phyloP scores from a whole-genome alignment of 768 basidiomycete species.

The Lyophyllum atratum region DNA sequence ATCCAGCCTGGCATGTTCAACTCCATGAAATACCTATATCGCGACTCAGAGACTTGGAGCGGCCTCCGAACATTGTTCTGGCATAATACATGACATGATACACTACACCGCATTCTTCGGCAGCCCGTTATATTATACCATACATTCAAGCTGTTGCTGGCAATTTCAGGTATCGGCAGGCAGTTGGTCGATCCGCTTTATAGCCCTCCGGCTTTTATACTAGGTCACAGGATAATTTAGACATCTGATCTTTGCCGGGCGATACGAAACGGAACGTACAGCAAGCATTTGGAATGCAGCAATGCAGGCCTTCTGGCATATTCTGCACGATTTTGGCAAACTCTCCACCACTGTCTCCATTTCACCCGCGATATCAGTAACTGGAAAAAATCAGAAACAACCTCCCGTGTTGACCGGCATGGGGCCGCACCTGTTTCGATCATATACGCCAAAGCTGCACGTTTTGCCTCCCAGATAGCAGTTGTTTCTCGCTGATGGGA shows the following conservation, averaged over 20 bases:
- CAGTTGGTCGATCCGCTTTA: conserved; percentile 52
- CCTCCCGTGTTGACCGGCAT: neutral
- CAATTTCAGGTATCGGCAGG: conserved; percentile 24
- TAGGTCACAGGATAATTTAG: conserved; percentile 27
- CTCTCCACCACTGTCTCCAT: conserved; percentile 55
- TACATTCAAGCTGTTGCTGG: conserved; percentile 10
- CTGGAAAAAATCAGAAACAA: conserved; percentile 32
- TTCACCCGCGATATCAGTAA: conserved; percentile 67
- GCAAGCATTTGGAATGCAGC: conserved; percentile 72
- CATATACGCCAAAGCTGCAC: conserved; percentile 42
- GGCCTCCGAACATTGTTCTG: conserved; percentile 83
- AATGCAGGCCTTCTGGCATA: conserved; percentile 59
- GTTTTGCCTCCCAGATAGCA: conserved; percentile 53
- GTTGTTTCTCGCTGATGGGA: conserved; percentile 47
- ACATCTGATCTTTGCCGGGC: neutral
- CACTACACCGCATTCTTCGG: conserved; percentile 2
- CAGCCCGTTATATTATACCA: neutral
- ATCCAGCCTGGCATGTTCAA: conserved; percentile 97
- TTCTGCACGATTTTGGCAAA: conserved; percentile 46
- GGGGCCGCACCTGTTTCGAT: conserved; percentile 52
- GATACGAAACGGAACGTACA: conserved; percentile 37
- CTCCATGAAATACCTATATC: conserved; percentile 94
- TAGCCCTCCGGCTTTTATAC: conserved; percentile 66
- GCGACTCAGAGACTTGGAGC: conserved; percentile 88
- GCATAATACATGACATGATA: conserved; percentile 72